phyloP scores from a whole-genome alignment of 1,284 basidiomycete species.

The Heterobasidion irregulare region DNA sequence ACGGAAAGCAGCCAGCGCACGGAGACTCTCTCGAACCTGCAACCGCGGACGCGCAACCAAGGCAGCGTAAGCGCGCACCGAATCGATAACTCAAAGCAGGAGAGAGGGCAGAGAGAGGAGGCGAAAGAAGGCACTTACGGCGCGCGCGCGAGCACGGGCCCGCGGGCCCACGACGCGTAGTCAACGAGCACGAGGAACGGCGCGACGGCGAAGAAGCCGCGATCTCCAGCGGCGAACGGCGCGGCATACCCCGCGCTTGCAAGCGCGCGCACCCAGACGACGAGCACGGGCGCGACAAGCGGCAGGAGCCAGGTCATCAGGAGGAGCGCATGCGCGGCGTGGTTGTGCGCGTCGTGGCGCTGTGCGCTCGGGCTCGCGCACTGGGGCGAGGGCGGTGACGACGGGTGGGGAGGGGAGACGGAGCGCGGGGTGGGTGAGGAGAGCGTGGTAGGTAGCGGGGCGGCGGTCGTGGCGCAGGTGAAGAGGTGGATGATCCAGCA shows the following conservation, averaged over 20 bases:
- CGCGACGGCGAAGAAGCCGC: slow-evolving; percentile 58
- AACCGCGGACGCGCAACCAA: not conserved
- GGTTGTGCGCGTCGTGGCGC: slow-evolving; percentile 28
- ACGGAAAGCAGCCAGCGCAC: slow-evolving; percentile 38
- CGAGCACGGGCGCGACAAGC: slow-evolving; percentile 70
- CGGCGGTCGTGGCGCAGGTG: slow-evolving; percentile 37
- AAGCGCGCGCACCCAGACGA: slow-evolving; percentile 86
- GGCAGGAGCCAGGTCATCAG: slow-evolving; percentile 84
- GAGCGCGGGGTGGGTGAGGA: slow-evolving; percentile 2
- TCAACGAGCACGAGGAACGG: slow-evolving; percentile 65
- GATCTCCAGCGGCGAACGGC: slow-evolving; percentile 66
- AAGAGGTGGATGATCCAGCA: slow-evolving; percentile 72
- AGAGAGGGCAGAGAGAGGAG: not conserved
- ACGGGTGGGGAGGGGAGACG: not conserved
- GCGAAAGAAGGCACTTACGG: slow-evolving; percentile 22
- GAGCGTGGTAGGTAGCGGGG: slow-evolving; percentile 2
- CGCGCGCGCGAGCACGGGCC: slow-evolving; percentile 25
- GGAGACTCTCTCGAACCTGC: slow-evolving; percentile 30
- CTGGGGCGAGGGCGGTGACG: not conserved
- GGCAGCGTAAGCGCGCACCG: not conserved
- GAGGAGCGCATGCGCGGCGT: slow-evolving; percentile 57
- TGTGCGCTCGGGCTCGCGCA: not conserved
- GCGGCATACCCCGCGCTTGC: slow-evolving; percentile 64
- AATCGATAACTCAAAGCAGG: not conserved
- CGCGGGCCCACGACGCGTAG: slow-evolving; percentile 38